Evolutionary conservation across 116 monocot genomes (phyloP), one percentile per base, ranked within the genome.

Genomic region (Posidonia oceanica): DNA sequence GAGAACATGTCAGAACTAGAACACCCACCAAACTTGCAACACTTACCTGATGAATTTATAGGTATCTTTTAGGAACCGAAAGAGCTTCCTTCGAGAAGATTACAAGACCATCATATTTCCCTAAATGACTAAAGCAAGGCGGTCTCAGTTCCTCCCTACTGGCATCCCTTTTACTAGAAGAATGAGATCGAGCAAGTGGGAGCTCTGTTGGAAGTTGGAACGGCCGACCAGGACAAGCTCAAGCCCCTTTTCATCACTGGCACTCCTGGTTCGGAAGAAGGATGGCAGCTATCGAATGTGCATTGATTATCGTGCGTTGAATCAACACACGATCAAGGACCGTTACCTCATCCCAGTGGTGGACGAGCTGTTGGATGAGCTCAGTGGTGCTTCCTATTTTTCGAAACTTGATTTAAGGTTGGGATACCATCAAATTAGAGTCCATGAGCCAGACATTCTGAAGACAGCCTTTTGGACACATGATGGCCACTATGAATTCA

Each of bases 401-500:
- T 39, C 70, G 0, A 70, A 70, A 29, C 39, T 70, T 1, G 70
- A 70, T 40, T 10, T 70, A n/a, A 36, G 37, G 20, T 39, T 58
- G 0, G 58, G 70, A 4, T 70, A 70, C 36, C 37, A 56, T 14
- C 58, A 56, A 16, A 59, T 69, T 21, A 4, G 69, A 21, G 17
- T 69, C 7, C 44, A 4, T 6, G 44, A 8, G 44, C 29, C 1
- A 29, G 58, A 70, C 7, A 21, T 59, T 1, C 39, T 0, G 0
- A 59, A 59, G 20, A 70, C 16, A 18, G 70, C 70, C 3, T 70
- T 70, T 18, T 2, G 14, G 1, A 70, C 58, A 0, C 70, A 70
- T 54, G 58, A 70, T 2, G 57, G 70, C 8, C 70, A 70, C 21
- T 70, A 54, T 59, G 58, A 70, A 36, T 70, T 59, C 3, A 16